Evolutionary conservation across 176 grass and related monocot species (phyloP).

Genomic region (Aegilops bicornis): DNA sequence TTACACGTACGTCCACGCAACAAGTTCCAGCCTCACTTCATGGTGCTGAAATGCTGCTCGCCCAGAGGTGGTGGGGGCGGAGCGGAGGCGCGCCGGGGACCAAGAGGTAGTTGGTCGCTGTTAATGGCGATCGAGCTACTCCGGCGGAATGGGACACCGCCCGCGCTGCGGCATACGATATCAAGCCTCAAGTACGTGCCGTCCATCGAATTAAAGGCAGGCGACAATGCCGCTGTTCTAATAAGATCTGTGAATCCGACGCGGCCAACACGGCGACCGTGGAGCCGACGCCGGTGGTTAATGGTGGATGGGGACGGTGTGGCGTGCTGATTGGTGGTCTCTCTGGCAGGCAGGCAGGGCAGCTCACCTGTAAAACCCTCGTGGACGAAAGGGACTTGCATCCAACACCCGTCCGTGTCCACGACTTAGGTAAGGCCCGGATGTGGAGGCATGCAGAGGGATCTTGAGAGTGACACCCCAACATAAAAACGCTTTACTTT

Average conservation of each 20-base stretch:
- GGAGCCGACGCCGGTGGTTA: background rate
- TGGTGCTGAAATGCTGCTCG: background rate
- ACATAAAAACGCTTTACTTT: background rate
- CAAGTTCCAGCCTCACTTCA: background rate
- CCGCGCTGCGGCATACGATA: background rate
- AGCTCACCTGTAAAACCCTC: constrained; percentile 6
- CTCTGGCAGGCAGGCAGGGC: background rate
- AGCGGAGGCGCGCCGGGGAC: background rate
- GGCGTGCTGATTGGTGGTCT: background rate
- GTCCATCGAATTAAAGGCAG: background rate
- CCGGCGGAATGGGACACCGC: background rate
- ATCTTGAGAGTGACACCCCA: background rate
- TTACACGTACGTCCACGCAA: too few species aligned
- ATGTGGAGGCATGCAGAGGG: background rate
- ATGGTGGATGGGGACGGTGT: background rate
- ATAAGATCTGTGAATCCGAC: background rate
- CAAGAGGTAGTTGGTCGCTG: background rate
- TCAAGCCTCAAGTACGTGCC: background rate
- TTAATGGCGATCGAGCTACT: background rate
- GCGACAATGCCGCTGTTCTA: background rate
- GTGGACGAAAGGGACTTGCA: background rate
- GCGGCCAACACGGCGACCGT: background rate
- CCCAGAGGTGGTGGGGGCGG: background rate
- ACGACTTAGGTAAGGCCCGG: background rate
- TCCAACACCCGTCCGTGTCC: background rate